Conservation (phyloP, 331 rosid species). For the Rhamnella rubrinervis region DNA sequence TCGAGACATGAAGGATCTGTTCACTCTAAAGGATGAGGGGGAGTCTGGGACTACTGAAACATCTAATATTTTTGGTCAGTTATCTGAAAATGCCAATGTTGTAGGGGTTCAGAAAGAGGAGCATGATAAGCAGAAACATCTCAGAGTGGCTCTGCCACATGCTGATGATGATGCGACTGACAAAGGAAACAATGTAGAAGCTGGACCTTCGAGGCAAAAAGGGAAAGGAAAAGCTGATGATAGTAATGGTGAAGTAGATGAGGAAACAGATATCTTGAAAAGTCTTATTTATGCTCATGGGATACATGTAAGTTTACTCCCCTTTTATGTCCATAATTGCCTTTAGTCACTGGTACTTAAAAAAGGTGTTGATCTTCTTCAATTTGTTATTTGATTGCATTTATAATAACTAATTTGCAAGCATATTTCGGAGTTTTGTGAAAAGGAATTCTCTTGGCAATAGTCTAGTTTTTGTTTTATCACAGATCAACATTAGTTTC, state of each 20-base stretch:
- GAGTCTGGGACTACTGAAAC: constrained; percentile 82
- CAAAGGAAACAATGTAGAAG: constrained; percentile 31
- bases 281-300: constrained; percentile 83
- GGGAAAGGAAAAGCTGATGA: constrained; percentile 64
- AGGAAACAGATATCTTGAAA: constrained; percentile 66
- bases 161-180: constrained; percentile 37
- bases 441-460: not conserved
- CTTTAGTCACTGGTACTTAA: not conserved
- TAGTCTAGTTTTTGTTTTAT: not conserved
- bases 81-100: constrained; percentile 64
- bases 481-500: no score
- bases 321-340: not conserved
- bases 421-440: not conserved
- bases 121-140: constrained; percentile 33
- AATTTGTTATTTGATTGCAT: not conserved
- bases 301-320: constrained; percentile 70
- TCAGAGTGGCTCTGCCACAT: constrained; percentile 21
- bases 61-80: constrained; percentile 68
- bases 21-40: constrained; percentile 64
- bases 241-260: constrained; percentile 49
- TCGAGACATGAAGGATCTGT: constrained; percentile 98
- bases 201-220: constrained; percentile 37
- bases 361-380: not conserved
- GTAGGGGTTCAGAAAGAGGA: constrained; percentile 52
- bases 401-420: not conserved